A percentile compares a stretch with the other conserved stretches of the same genome.
Evolutionary conservation across 176 grass and related monocot genomes (phyloP).

Genomic region (Oryza rufipogon): DNA sequence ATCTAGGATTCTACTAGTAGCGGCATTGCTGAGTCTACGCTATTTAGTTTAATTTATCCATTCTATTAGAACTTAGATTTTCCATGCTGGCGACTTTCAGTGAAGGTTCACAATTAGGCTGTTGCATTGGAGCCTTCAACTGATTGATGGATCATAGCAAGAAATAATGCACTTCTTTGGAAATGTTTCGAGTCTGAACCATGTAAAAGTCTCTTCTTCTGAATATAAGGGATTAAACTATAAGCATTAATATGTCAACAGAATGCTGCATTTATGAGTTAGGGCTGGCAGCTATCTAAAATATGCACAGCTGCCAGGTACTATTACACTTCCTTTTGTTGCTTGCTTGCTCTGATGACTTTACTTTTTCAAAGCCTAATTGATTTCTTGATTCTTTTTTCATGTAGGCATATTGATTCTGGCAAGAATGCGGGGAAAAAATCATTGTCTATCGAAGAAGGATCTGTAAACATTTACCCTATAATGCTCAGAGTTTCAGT

Average conservation of each 20-base stretch:
- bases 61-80: background rate
- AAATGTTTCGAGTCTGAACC: conserved; percentile 7
- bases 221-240: background rate
- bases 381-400: conserved; percentile 12
- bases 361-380: conserved; percentile 8
- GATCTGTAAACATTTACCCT: conserved; percentile 71
- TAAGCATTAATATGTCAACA: background rate
- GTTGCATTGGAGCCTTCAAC: background rate
- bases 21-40: background rate
- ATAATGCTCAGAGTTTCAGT: conserved; percentile 81
- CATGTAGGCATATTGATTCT: conserved; percentile 54
- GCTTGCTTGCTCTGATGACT: background rate
- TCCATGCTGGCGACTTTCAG: background rate
- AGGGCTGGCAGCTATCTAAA: background rate
- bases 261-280: conserved; percentile 15
- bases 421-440: conserved; percentile 35
- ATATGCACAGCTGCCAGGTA: background rate
- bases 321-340: conserved; percentile 13
- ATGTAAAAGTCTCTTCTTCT: conserved; percentile 4
- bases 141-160: conserved; percentile 24
- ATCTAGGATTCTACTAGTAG: background rate
- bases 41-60: background rate
- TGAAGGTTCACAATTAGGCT: background rate
- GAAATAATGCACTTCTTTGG: conserved; percentile 5
- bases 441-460: conserved; percentile 31